Conservation (phyloP, 2,329 filamentous ascomycete species). For the Aureobasidium sp. region DNA sequence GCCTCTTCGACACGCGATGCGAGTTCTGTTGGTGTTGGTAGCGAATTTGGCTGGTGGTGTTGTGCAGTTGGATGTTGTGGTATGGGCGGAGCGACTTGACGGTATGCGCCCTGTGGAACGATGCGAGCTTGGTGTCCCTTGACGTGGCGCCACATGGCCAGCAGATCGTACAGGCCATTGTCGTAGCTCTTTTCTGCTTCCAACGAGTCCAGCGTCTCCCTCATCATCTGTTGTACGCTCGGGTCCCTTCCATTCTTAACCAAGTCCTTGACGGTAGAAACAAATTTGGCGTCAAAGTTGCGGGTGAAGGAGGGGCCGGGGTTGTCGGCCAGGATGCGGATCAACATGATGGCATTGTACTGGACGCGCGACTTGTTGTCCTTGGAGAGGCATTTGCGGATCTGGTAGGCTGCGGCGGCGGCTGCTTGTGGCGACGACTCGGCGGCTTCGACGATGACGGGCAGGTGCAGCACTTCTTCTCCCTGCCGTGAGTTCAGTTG, state of each 20-base stretch:
- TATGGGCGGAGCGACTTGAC: not conserved
- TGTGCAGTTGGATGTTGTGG: not conserved
- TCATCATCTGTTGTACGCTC: conserved; percentile 73
- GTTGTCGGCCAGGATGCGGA: conserved; percentile 86
- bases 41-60: conserved; percentile 31
- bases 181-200: conserved; percentile 64
- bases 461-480: conserved; percentile 86
- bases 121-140: conserved; percentile 43
- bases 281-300: conserved; percentile 79
- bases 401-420: conserved; percentile 66
- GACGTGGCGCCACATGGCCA: conserved; percentile 85
- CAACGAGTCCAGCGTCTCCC: conserved; percentile 76
- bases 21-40: conserved; percentile 67
- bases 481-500: conserved; percentile 41
- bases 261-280: conserved; percentile 64
- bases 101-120: conserved; percentile 5
- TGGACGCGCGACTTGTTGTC: conserved; percentile 56
- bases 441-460: conserved; percentile 86
- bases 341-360: conserved; percentile 94
- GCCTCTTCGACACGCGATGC: conserved; percentile 81
- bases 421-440: conserved; percentile 86
- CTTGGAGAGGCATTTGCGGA: conserved; percentile 76
- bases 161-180: conserved; percentile 59
- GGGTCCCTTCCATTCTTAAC: conserved; percentile 62
- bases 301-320: conserved; percentile 85